Percentiles rank a stretch among this genome's conserved stretches.
Conservation (phyloP, 345 rosid genomes). For the Syzygium oleosum region DNA sequence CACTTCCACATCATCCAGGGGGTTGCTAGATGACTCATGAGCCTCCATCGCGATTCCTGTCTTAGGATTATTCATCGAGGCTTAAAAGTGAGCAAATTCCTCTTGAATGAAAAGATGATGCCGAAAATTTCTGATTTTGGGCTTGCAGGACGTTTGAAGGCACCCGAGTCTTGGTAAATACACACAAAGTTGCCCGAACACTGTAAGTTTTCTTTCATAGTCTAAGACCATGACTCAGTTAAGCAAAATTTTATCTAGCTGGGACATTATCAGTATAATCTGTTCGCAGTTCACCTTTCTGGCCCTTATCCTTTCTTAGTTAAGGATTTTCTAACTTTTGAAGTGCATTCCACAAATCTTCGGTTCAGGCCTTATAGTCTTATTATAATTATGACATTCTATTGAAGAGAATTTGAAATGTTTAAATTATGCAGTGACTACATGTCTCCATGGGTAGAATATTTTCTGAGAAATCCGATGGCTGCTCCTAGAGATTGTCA, state of each 20-base stretch:
- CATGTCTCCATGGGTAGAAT: not conserved
- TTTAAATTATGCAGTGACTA: not conserved
- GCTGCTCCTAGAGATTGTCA: slow-evolving; percentile 8
- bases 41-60: slow-evolving; percentile 26
- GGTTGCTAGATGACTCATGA: not conserved
- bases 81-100: slow-evolving; percentile 20
- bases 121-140: slow-evolving; percentile 36
- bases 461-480: not conserved
- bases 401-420: not conserved
- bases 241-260: no score
- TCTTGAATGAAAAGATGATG: slow-evolving; percentile 20
- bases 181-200: slow-evolving; percentile 16
- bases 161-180: slow-evolving; percentile 3
- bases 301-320: no score
- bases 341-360: no score
- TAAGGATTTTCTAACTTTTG: no score
- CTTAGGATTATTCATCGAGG: slow-evolving; percentile 25
- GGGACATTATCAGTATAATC: no score
- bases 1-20: no score
- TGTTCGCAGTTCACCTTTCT: no score
- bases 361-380: no score
- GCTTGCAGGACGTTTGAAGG: slow-evolving; percentile 14
- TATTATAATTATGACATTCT: not conserved
- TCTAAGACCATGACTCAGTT: no score
- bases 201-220: slow-evolving; percentile 1